Base-by-base conservation (phyloP, 176 grass and related monocot species). In the Microstegium vimineum region DNA sequence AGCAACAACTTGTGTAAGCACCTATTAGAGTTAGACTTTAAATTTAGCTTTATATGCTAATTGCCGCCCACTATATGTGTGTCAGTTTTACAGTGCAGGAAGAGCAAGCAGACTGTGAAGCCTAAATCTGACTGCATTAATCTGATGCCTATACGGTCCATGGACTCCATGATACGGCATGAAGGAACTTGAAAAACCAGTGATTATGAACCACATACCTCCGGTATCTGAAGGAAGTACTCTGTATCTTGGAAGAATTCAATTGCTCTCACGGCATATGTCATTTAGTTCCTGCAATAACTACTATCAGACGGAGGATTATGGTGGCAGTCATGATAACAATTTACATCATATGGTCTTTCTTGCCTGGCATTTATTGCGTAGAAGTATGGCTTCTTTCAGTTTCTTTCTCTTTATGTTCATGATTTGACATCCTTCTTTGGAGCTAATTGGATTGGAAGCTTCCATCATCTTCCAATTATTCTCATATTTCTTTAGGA, bases 211-310 rank as follows among this genome's bases (percentile, higher is more conserved):
- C n/a, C n/a, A n/a, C n/a, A n/a, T n/a, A n/a, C n/a, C n/a, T n/a
- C n/a, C n/a, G n/a, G n/a, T n/a, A n/a, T n/a, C n/a, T n/a, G n/a
- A n/a, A n/a, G 86, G 86, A 34, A 89, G 16, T 28, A 89, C 46
- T 33, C 16, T 60, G 64, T 92, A 86, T 89, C 80, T 83, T 66
- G 90, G 90, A 66, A 83, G 79, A 49, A 83, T 73, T 83, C 86
- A 89, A 8, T 86, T 60, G n/a, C 69, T 83, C 23, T 73, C 46
- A 65, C 32, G 60, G 71, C 90, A 92, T 73, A 89, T 59, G 25
- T 51, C 37, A 28, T 86, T 80, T 76, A 89, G 76, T n/a, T 86
- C 80, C 83, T 92, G 83, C 75, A 89, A 42, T 17, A 27, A 8
- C 45, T 37, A 36, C 18, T 73, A 41, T 84, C 42, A 81, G 35